phyloP scores from a whole-genome alignment of 140 eudicot species.

The Senecio squalidus region DNA sequence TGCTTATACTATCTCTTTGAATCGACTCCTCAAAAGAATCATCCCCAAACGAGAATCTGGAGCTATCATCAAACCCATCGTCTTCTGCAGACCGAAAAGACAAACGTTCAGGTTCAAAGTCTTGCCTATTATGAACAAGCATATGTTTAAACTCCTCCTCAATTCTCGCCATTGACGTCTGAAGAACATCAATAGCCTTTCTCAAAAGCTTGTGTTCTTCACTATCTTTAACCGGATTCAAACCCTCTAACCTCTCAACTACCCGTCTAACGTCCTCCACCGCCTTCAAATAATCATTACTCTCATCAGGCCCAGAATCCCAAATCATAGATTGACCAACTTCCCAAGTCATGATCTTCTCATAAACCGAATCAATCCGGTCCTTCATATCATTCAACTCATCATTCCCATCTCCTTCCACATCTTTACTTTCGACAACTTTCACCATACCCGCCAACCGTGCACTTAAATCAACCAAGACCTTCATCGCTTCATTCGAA shows the following conservation, averaged over 20 bases:
- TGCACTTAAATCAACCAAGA: conserved; percentile 57
- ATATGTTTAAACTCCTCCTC: conserved; percentile 73
- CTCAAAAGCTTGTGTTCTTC: conserved; percentile 33
- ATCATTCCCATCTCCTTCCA: conserved; percentile 4
- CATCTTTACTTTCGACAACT: conserved; percentile 24
- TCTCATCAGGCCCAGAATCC: conserved; percentile 58
- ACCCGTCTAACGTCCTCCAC: conserved; percentile 50
- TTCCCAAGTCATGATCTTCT: conserved; percentile 65
- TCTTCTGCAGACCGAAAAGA: conserved; percentile 77
- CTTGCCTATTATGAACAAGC: conserved; percentile 72
- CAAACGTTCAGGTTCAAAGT: conserved; percentile 69
- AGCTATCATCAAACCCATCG: conserved; percentile 46
- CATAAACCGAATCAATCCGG: conserved; percentile 41
- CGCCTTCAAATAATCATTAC: conserved; percentile 50
- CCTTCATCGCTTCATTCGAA: conserved; percentile 37
- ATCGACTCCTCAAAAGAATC: conserved; percentile 54
- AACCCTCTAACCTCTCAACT: conserved; percentile 46
- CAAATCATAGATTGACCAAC: conserved; percentile 64
- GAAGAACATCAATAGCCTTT: conserved; percentile 70
- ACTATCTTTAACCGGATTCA: conserved; percentile 31
- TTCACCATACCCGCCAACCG: conserved; percentile 38
- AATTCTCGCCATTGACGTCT: conserved; percentile 64
- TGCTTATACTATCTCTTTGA: conserved; percentile 63
- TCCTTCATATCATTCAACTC: conserved; percentile 36
- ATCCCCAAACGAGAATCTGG: conserved; percentile 57